Percentiles rank a stretch among this genome's conserved stretches.
These are phyloP conservation scores for Boletus rubroflammeus DNA, from an alignment of 768 basidiomycete genomes.

Conservation along the genomic window DNA sequence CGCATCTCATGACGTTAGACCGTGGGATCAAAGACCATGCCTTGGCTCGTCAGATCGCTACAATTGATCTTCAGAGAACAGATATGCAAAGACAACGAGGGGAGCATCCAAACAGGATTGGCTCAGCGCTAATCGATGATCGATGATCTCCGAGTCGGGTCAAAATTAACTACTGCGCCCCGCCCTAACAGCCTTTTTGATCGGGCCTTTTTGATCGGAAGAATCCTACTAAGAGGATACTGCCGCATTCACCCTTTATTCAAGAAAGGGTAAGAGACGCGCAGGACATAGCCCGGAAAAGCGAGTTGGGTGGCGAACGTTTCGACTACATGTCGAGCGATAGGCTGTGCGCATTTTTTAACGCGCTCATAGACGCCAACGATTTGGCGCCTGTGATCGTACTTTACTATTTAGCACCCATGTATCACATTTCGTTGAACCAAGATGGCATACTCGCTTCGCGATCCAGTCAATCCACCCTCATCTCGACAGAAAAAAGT, in stretches of 20 bases:
- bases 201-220: not conserved
- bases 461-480: no score
- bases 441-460: not conserved
- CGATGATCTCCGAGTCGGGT: not conserved
- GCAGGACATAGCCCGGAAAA: not conserved
- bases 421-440: not conserved
- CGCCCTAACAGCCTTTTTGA: not conserved
- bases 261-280: not conserved
- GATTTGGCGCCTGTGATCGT: not conserved
- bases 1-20: not conserved
- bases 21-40: not conserved
- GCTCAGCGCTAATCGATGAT: not conserved
- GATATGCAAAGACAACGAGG: not conserved
- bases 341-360: not conserved
- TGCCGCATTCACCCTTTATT: not conserved
- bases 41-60: not conserved
- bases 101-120: no score
- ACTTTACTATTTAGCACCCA: constrained; percentile 1
- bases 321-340: not conserved
- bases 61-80: not conserved
- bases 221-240: not conserved
- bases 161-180: not conserved
- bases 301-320: not conserved
- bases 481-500: constrained; percentile 10
- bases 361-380: not conserved